Base-by-base conservation (phyloP, 352 stramenopile species). In the Aphanomyces stellatus region DNA sequence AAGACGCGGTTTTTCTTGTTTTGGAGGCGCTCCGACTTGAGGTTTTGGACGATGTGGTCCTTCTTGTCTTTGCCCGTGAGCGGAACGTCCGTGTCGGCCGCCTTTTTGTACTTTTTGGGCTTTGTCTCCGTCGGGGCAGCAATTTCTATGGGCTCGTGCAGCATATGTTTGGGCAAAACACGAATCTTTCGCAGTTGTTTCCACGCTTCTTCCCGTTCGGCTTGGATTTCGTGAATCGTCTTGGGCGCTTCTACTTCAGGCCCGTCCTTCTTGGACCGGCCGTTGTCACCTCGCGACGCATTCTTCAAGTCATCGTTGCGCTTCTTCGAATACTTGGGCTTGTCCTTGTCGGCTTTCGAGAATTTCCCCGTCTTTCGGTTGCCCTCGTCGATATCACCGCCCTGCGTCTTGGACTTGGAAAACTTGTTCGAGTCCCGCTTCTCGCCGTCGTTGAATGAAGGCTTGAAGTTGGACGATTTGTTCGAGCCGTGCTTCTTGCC, bases 1-100 rank as follows among this genome's bases (percentile, higher is more conserved):
- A 67, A 67, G 17, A 67, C 46, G 31, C 60, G 60, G 22, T 67
- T 48, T 42, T 67, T 28, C 34, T 67, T 67, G 49, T 67, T 67
- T n/a, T 35, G 24, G 13, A 55, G 60, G 28, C 60, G 43, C 34
- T 67, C 28, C 17, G 42, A 22, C 22, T 53, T 56, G 13, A 30
- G 33, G 10, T 43, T n/a, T 10, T 34, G 8, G 28, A 13, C 19
- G 6, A 67, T 40, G 31, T 3, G n/a, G 19, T 51, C 59, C 19
- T 19, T 43, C 25, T 55, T 57, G 13, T 46, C 37, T 11, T 46
- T 19, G 13, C n/a, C 37, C 13, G 37, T 46, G 37, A 19, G n/a
- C 60, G 24, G 11, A 33, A 22, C 2, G 15, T 65, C 41, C 10
- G 19, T 34, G 25, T 24, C 5, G 6, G 30, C 27, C 43, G 27